phyloP scores from a whole-genome alignment of 768 basidiomycete genomes.

The Suillus plorans region DNA sequence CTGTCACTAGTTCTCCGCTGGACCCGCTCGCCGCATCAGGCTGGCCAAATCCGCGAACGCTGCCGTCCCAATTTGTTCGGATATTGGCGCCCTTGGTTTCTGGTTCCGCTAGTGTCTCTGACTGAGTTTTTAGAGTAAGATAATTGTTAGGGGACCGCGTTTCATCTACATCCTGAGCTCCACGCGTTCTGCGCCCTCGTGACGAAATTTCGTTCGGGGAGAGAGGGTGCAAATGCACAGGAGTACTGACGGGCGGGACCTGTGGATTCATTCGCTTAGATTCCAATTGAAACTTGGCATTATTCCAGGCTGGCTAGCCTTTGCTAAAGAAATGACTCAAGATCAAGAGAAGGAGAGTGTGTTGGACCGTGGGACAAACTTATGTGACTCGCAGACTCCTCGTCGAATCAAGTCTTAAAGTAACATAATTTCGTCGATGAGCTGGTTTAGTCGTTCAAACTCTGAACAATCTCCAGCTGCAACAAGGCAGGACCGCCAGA shows the following conservation, averaged over 20 bases:
- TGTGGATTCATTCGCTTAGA: conserved; percentile 24
- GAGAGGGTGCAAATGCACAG: conserved; percentile 73
- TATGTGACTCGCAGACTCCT: neutral
- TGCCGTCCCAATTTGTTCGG: conserved; percentile 47
- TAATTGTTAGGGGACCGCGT: conserved; percentile 48
- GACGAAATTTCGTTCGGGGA: conserved; percentile 52
- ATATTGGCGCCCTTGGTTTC: conserved; percentile 24
- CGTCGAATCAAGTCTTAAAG: neutral
- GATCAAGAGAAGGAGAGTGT: neutral
- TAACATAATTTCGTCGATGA: conserved; percentile 18
- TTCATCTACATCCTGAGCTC: conserved; percentile 31
- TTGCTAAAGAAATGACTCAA: neutral
- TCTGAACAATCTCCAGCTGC: conserved; percentile 40
- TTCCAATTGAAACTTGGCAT: conserved; percentile 13
- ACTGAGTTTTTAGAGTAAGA: conserved; percentile 61
- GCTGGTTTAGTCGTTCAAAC: conserved; percentile 38
- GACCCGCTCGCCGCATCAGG: conserved; percentile 32
- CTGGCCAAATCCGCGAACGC: conserved; percentile 57
- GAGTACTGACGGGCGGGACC: conserved; percentile 40
- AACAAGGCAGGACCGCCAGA: conserved; percentile 65
- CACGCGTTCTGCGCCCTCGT: conserved; percentile 49
- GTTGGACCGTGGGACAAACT: conserved; percentile 5
- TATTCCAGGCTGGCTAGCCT: conserved; percentile 1
- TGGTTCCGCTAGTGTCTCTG: conserved; percentile 42
- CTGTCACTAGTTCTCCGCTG: conserved; percentile 18